Percentiles rank a stretch among this genome's conserved stretches.
phyloP scores from a whole-genome alignment of 2,329 filamentous ascomycete genomes.

The Arthrobotrys conoides region DNA sequence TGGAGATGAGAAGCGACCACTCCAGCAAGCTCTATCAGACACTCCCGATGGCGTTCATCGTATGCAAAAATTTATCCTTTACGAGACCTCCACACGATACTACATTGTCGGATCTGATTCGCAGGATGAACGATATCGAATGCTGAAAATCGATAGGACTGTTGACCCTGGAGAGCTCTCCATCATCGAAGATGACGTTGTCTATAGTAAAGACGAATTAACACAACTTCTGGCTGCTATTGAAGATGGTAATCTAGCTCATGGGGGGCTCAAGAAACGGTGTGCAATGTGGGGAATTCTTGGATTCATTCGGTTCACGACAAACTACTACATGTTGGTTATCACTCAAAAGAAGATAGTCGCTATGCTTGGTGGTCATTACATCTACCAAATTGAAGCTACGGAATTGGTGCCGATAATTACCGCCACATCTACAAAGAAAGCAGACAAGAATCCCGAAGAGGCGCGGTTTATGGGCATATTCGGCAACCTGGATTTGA shows the following conservation, averaged over 20 bases:
- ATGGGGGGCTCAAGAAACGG: constrained; percentile 88
- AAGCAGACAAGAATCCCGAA: constrained; percentile 86
- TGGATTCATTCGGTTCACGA: constrained; percentile 96
- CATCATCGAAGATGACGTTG: constrained; percentile 92
- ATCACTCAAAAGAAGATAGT: constrained; percentile 97
- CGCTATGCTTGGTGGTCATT: constrained; percentile 95
- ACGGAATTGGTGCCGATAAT: constrained; percentile 92
- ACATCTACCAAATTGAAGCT: constrained; percentile 92
- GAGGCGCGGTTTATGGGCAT: constrained; percentile 91
- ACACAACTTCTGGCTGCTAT: constrained; percentile 93
- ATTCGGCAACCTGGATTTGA: constrained; percentile 89
- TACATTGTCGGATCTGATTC: constrained; percentile 96
- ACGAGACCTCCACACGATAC: constrained; percentile 92
- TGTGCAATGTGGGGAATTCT: constrained; percentile 94
- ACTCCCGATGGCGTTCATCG: constrained; percentile 69
- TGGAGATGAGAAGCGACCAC: constrained; percentile 42
- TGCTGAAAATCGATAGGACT: constrained; percentile 94
- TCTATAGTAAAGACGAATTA: constrained; percentile 94
- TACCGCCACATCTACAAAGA: constrained; percentile 75
- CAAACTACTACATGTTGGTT: constrained; percentile 95
- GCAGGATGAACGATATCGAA: constrained; percentile 87
- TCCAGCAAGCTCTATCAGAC: constrained; percentile 40
- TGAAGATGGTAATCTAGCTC: constrained; percentile 91
- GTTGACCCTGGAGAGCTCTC: constrained; percentile 82
- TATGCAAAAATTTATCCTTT: constrained; percentile 98